Conservation (phyloP, 1,139 yeast species). For the Saccharomycopsis phalli region DNA sequence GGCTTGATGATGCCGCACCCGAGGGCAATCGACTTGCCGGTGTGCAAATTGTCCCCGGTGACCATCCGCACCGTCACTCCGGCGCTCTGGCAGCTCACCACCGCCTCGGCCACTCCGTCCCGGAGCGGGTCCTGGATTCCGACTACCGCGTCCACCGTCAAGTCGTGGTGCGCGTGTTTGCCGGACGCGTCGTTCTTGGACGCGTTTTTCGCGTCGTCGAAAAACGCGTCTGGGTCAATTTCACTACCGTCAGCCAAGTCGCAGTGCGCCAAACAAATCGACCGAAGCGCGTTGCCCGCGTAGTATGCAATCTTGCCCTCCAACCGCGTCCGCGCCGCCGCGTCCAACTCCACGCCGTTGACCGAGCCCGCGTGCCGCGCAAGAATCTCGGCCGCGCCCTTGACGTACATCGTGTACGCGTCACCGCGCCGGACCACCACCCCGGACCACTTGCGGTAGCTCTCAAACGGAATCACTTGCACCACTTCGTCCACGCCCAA, state of each 20-base stretch:
- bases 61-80: constrained; percentile 97
- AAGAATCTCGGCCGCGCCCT: constrained; percentile 93
- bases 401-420: constrained; percentile 55
- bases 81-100: constrained; percentile 72
- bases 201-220: constrained; percentile 23
- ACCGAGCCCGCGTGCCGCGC: constrained; percentile 30
- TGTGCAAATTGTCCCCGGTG: constrained; percentile 86
- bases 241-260: constrained; percentile 47
- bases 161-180: too few species aligned
- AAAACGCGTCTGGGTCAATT: constrained; percentile 19
- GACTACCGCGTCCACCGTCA: constrained; percentile 60
- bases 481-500: constrained; percentile 35
- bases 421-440: constrained; percentile 39
- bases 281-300: constrained; percentile 74
- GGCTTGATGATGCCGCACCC: constrained; percentile 72
- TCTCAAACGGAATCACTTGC: constrained; percentile 84
- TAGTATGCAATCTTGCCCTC: constrained; percentile 47
- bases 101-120: constrained; percentile 85
- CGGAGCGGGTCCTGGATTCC: constrained; percentile 95
- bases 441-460: constrained; percentile 90
- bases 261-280: constrained; percentile 74
- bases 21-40: constrained; percentile 85
- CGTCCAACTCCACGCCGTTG: not conserved
- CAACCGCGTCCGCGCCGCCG: constrained; percentile 24
- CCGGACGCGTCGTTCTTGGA: constrained; percentile 36